Evolutionary conservation across 208 protist species (phyloP), one percentile per base, ranked within the genome.

Genomic region (Kentomonas sorsogonicus): DNA sequence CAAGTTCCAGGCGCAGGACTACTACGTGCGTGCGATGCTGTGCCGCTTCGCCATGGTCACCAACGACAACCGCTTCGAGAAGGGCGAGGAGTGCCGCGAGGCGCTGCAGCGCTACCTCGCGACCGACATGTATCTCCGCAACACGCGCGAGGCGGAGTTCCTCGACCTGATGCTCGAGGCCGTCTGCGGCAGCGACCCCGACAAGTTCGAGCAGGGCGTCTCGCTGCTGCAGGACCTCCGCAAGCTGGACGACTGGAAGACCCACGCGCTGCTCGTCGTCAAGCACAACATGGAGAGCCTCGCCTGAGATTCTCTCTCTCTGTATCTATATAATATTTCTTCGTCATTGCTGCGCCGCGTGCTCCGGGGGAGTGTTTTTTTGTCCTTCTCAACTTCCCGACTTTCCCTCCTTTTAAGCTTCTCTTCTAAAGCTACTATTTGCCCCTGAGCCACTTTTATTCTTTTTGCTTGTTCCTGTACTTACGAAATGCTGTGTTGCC

Each of bases 161-260:
- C 68, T 91, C 36, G 53, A 79, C 23, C 57, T 86, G 15, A 70
- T 86, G 27, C 45, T 83, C n/a, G 84, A 91, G 13, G 75, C 84
- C 16, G 74, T 95, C 44, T 71, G 77, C 27, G 70, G 74, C 25
- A 60, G 67, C 30, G 79, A 95, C 45, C 38, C 86, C 50, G 79
- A 91, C 22, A 91, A 89, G 66, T 91, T 95, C 63, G 77, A 86
- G 50, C 56, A 66, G 0, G 88, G 63, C 11, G 77, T 92, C n/a
- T 81, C 83, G 18, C 71, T 91, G 15, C 69, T 91, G 22, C 57
- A 86, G 18, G 79, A 87, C 30, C 68, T 92, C 13, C 69, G 71
- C 23, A 90, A 82, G 70, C 63, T 92, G 29, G 83, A 92, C 65
- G 85, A 90, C 34, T 91, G 79, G 79, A 95, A 91, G 71, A 91